Evolutionary conservation across 2,329 filamentous ascomycete species (phyloP), one percentile per base, ranked within the genome.

Genomic region (Fusarium ambrosium): DNA sequence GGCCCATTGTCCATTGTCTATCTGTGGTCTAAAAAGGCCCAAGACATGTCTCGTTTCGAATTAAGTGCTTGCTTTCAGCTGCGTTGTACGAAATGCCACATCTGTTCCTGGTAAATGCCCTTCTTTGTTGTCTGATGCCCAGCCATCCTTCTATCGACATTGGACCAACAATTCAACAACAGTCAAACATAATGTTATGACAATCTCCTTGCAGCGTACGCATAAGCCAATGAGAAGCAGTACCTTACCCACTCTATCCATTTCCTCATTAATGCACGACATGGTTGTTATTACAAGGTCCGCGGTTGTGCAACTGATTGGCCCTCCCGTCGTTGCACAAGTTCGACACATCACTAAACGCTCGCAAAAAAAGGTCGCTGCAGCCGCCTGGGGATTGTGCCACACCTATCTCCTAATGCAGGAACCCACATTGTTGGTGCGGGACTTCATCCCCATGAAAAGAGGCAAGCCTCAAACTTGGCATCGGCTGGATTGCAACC

Each of bases 401-500:
- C 66, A 68, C 67, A 60, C 14, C 60, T 59, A 56, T 62, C 66
- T 39, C 70, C 70, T 70, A 75, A 79, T 79, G 78, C 77, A 79
- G 78, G 78, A 79, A 79, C 77, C 75, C 69, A 75, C 71, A 34
- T 29, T 45, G 13, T 29, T 39, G 48, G 36, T 51, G 41, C 20
- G 43, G 41, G 34, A 22, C 48, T 43, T 45, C 60, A 34, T 39
- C 61, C 69, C 63, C 37, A 34, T 53, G 64, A 53, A 69, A 67
- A 62, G 48, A 27, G 18, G 64, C 68, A 56, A 68, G 64, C 48
- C 45, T 59, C 55, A 27, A 72, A 75, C 73, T 73, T 75, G 66
- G 72, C 70, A 73, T 73, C 62, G 41, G 68, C 59, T 56, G 53
- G 36, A 36, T 34, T 53, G 32, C 32, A 53, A 37, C 22, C 62